Conservation (phyloP, 345 rosid species). For the Gossypium bickii region DNA sequence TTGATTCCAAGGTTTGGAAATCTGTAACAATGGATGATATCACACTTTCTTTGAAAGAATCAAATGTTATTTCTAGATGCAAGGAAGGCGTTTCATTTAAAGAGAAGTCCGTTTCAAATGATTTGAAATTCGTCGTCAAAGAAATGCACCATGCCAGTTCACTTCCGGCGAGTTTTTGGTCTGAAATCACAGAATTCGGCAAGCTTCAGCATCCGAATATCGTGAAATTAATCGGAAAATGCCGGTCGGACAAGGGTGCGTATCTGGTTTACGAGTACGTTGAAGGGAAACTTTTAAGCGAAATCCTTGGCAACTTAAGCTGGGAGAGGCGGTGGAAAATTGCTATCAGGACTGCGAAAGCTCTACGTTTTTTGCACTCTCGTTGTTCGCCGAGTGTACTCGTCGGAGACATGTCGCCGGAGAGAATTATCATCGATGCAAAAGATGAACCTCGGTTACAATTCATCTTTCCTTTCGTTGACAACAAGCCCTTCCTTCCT, state of each 20-base stretch:
- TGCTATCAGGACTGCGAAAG: slow-evolving; percentile 56
- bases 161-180: slow-evolving; percentile 32
- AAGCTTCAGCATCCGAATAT: slow-evolving; percentile 56
- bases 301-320: slow-evolving; percentile 39
- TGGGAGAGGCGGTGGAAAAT: slow-evolving; percentile 64
- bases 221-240: slow-evolving; percentile 43
- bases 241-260: slow-evolving; percentile 42
- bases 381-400: slow-evolving; percentile 29
- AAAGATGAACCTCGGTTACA: slow-evolving; percentile 50
- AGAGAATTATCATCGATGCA: slow-evolving; percentile 45
- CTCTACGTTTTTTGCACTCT: slow-evolving; percentile 60
- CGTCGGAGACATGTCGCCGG: slow-evolving; percentile 50
- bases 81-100: slow-evolving; percentile 26
- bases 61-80: slow-evolving; percentile 40
- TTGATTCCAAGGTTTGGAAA: slow-evolving; percentile 40
- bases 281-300: slow-evolving; percentile 51
- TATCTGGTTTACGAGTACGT: slow-evolving; percentile 53
- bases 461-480: slow-evolving; percentile 35
- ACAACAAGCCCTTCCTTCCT: slow-evolving; percentile 31
- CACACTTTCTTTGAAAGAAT: slow-evolving; percentile 38
- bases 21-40: slow-evolving; percentile 39
- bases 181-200: slow-evolving; percentile 29
- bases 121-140: slow-evolving; percentile 38
- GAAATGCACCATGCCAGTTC: slow-evolving; percentile 32
- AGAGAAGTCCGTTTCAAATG: slow-evolving; percentile 31